phyloP scores from a whole-genome alignment of 176 grass and related monocot genomes.

The Oryza australiensis region DNA sequence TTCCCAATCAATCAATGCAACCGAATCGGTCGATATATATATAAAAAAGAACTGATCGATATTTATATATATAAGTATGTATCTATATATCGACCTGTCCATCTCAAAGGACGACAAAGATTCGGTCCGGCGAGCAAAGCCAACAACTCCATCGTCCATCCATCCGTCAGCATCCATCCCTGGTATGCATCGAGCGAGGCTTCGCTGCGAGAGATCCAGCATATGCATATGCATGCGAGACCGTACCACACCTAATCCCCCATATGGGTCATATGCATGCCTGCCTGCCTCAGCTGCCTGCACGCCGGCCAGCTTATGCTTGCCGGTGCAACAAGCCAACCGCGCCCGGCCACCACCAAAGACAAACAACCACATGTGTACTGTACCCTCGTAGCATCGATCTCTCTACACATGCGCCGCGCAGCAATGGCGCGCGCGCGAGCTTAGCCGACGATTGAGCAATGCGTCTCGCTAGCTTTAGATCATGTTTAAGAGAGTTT shows the following conservation, averaged over 20 bases:
- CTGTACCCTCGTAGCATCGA: neutral
- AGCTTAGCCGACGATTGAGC: too few relatives aligned
- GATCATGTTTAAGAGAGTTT: too few relatives aligned
- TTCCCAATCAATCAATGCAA: neutral
- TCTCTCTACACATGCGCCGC: neutral
- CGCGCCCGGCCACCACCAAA: neutral
- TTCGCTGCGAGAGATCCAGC: too few relatives aligned
- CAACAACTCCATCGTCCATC: neutral
- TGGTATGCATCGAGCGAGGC: too few relatives aligned
- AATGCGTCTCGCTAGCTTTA: too few relatives aligned
- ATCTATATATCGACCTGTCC: too few relatives aligned
- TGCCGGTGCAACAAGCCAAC: constrained; percentile 23
- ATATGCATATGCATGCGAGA: too few relatives aligned
- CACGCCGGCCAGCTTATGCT: constrained; percentile 12
- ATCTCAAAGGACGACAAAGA: neutral
- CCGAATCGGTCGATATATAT: neutral
- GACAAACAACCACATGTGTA: neutral
- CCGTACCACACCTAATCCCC: too few relatives aligned
- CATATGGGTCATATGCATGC: neutral
- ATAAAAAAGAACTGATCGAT: too few relatives aligned
- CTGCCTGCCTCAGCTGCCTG: too few relatives aligned
- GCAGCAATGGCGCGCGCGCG: too few relatives aligned
- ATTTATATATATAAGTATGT: too few relatives aligned
- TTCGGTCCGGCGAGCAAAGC: neutral
- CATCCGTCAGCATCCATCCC: neutral